Base-by-base conservation (phyloP, 768 basidiomycete genomes). In the Lactarius sanguifluus region DNA sequence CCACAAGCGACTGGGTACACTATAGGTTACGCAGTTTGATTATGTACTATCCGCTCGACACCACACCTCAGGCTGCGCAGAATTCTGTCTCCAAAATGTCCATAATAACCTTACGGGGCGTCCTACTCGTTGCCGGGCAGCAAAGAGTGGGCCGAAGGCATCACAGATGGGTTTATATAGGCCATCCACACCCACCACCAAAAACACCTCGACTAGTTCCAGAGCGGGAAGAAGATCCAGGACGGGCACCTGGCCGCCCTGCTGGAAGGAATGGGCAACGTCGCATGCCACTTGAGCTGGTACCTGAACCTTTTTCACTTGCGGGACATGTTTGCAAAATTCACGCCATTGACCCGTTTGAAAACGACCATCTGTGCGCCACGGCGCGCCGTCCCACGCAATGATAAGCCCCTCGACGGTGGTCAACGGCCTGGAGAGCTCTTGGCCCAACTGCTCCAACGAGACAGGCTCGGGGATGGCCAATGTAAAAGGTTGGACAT, bases 141-240 rank as follows among this genome's bases (percentile, higher is more conserved):
- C 23, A n/a, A 61, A 1, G 9, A 57, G 40, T n/a, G 9, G 43
- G 16, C 2, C 1, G 13, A 66, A 66, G 8, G 36, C 10, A 28
- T n/a, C 20, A 18, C 56, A 34, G 10, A 1, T 5, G 9, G 54
- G n/a, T 4, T 20, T 18, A 47, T 10, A 9, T 6, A 12, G 1
- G 23, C 1, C 23, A 5, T 47, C 32, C 2, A 6, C 1, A 32
- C 5, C 3, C 3, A 3, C 30, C 25, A 3, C 1, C 1, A 36
- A n/a, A 18, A 16, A 25, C 34, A 61, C 34, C 54, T 61, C 34
- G 13, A 66, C 28, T 20, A 30, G 32, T 50, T 57, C 55, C 41
- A 66, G 43, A 16, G 18, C 18, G 4, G 64, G 64, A 0, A 65
- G 23, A n/a, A 61, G 2, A 28, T 12, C 59, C n/a, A 55, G 28